Evolutionary conservation across 1,284 basidiomycete genomes (phyloP), one percentile per base, ranked within the genome.

Genomic region (Malassezia japonica): DNA sequence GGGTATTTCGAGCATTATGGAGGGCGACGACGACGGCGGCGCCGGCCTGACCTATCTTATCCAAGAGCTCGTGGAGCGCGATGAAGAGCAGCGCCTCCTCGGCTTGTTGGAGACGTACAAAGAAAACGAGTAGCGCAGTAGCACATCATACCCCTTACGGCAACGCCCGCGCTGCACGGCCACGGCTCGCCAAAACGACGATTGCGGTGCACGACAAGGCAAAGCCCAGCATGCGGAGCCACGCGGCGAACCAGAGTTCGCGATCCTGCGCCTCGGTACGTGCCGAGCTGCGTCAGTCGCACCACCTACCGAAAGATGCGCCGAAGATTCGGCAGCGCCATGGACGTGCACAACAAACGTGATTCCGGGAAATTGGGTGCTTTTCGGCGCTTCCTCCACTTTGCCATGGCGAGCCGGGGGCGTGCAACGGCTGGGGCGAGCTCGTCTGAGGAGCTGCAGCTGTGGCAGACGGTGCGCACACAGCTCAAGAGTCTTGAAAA

Each of bases 1-100:
- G 35, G 66, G 65, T 16, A 61, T 72, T 29, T 61, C 61, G 20
- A 48, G 39, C 2, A 55, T 70, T 48, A 61, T 72, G 62, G 66
- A 72, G 28, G 70, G 70, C n/a, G 59, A 64, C 28, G 59, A 69
- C 33, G 62, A 61, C 9, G 47, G 48, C 4, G 59, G 63, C 0
- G 60, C 48, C 2, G 65, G 65, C 1, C 56, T 67, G 4, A 56
- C 61, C 24, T 59, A 61, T 32, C 53, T 67, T 31, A 59, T 67
- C 34, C 56, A 59, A 9, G 52, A 51, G 29, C 50, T 67, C 1
- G 43, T 47, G 24, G 29, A 59, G 15, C 52, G 60, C n/a, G 54
- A 57, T 33, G 55, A 59, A 3, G 39, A 47, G 4, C 32, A 56
- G n/a, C 63, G 57, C 37, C 53, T 65, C 24, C 49, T 58, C 8